phyloP scores from a whole-genome alignment of 2,329 filamentous ascomycete species.

The Neurospora crassa region DNA sequence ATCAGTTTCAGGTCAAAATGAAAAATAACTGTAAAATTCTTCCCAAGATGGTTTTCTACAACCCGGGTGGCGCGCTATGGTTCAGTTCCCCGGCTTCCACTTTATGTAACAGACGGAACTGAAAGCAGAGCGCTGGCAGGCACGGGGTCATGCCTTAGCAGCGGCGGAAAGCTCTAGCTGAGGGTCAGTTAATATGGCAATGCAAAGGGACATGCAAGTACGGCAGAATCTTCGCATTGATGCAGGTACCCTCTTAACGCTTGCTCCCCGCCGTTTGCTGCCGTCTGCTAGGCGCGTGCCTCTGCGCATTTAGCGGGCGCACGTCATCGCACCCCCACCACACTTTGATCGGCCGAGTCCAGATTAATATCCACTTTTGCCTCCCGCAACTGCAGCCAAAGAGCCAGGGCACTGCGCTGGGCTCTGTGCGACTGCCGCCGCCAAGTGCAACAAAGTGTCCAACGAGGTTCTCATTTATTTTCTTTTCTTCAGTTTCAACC shows the following conservation, averaged over 20 bases:
- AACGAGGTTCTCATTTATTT: background rate
- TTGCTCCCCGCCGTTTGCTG: background rate
- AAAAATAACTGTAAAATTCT: too few relatives aligned
- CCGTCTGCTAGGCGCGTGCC: background rate
- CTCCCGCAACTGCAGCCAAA: background rate
- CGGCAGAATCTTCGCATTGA: too few relatives aligned
- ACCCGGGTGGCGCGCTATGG: too few relatives aligned
- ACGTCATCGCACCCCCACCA: background rate
- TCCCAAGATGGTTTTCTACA: too few relatives aligned
- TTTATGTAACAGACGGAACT: too few relatives aligned
- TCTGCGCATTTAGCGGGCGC: background rate
- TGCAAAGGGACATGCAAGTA: rapidly evolving
- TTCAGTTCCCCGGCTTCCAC: background rate
- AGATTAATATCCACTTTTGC: background rate
- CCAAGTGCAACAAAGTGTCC: background rate
- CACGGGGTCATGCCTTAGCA: background rate
- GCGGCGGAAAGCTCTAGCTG: background rate
- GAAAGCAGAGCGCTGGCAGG: background rate
- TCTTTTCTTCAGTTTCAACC: background rate
- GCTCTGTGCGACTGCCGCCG: background rate
- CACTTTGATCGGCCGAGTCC: background rate
- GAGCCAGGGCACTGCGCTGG: too few relatives aligned
- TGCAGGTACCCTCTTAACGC: background rate
- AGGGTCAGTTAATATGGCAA: background rate
- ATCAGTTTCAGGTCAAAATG: too few relatives aligned